Percentiles rank a stretch among this genome's conserved stretches.
phyloP scores from a whole-genome alignment of 2,329 filamentous ascomycete genomes.

The Ophiocordyceps sinensis region DNA sequence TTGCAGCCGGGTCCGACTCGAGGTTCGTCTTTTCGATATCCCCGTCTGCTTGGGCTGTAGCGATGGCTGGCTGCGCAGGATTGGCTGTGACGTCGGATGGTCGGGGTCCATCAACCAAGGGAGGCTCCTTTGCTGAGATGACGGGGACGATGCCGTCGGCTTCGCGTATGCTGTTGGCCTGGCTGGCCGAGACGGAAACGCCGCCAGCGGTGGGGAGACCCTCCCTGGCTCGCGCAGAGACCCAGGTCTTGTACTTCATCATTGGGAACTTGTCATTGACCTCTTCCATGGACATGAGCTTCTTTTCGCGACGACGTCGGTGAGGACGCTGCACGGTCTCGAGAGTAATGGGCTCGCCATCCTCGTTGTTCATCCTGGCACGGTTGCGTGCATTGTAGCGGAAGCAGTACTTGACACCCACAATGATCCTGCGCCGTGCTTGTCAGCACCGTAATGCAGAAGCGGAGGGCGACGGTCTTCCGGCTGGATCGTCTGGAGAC shows the following conservation, averaged over 20 bases:
- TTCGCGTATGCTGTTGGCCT: conserved; percentile 58
- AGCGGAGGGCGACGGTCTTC: no score
- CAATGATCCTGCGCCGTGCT: conserved; percentile 70
- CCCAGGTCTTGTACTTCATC: conserved; percentile 94
- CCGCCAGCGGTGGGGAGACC: conserved; percentile 76
- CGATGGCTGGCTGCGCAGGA: conserved; percentile 5
- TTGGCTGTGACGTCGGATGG: conserved; percentile 10
- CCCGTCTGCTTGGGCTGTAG: conserved; percentile 7
- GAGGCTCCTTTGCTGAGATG: conserved; percentile 27
- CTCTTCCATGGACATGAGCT: conserved; percentile 97
- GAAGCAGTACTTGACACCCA: conserved; percentile 98
- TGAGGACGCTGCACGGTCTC: conserved; percentile 74
- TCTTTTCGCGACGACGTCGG: conserved; percentile 85
- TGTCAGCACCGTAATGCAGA: conserved; percentile 9
- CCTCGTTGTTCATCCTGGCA: conserved; percentile 59
- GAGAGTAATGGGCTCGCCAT: conserved; percentile 79
- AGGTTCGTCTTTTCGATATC: conserved; percentile 2
- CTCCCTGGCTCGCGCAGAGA: conserved; percentile 65
- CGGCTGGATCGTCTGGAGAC: background rate
- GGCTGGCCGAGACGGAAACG: conserved; percentile 59
- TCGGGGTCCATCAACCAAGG: conserved; percentile 24
- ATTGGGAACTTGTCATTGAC: conserved; percentile 95
- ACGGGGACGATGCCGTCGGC: conserved; percentile 40
- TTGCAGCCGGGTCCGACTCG: conserved; percentile 6
- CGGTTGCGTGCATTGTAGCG: conserved; percentile 92